Percentiles rank a stretch among this genome's conserved stretches.
Evolutionary conservation across 2,329 filamentous ascomycete genomes (phyloP).

Genomic region (Aspergillus floridensis): DNA sequence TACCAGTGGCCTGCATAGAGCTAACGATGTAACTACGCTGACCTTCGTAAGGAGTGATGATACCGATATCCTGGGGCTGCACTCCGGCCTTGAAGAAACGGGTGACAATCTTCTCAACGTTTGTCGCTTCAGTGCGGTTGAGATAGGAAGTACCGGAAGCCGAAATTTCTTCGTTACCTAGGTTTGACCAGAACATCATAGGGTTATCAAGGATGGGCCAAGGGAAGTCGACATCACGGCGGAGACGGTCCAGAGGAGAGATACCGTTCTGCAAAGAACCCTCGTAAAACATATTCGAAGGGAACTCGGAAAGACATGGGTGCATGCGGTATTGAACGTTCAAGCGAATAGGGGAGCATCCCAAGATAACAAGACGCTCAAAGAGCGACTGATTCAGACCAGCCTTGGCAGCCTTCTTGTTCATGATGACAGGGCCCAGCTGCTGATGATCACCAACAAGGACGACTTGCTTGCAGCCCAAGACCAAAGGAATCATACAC

Average conservation of each 20-base stretch:
- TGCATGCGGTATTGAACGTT: conserved; percentile 99
- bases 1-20: conserved; percentile 98
- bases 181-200: conserved; percentile 99
- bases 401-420: conserved; percentile 98
- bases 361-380: conserved; percentile 90
- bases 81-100: conserved; percentile 98
- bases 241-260: conserved; percentile 80
- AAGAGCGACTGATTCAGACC: conserved; percentile 98
- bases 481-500: conserved; percentile 95
- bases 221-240: conserved; percentile 93
- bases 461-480: conserved; percentile 99
- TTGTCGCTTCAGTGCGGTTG: conserved; percentile 93
- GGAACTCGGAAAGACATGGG: conserved; percentile 92
- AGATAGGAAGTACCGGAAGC: conserved; percentile 97
- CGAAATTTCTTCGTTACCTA: conserved; percentile 96
- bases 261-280: conserved; percentile 96
- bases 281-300: conserved; percentile 99
- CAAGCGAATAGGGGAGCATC: conserved; percentile 82
- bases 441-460: conserved; percentile 98
- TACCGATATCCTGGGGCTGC: conserved; percentile 88
- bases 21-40: conserved; percentile 97
- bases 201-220: conserved; percentile 93
- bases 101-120: conserved; percentile 97
- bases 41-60: conserved; percentile 97
- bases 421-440: conserved; percentile 98